Conservation (phyloP, 768 basidiomycete genomes). For the Suillus subluteus region DNA sequence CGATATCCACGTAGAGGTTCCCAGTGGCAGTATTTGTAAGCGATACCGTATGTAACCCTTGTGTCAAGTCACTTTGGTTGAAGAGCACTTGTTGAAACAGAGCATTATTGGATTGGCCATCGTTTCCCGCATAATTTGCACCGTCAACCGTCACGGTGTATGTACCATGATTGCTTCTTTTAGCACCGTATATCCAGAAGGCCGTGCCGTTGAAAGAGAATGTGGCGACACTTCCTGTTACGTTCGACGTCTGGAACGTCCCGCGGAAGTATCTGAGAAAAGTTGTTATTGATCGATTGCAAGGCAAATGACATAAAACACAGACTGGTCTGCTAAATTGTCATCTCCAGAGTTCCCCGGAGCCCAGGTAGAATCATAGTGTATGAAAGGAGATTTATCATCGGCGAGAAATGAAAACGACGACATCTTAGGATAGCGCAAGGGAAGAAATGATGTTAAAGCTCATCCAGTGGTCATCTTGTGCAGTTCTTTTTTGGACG, state of each 20-base stretch:
- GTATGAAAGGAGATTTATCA: slow-evolving; percentile 38
- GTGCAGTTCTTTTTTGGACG: not conserved
- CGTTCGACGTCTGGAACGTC: slow-evolving; percentile 45
- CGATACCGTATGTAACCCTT: slow-evolving; percentile 40
- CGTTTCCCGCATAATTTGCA: slow-evolving; percentile 25
- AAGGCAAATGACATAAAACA: not conserved
- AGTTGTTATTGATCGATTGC: not conserved
- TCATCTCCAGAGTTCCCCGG: slow-evolving; percentile 22
- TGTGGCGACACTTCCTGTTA: slow-evolving; percentile 35
- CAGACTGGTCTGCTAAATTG: slow-evolving; percentile 21
- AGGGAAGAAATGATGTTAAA: not conserved
- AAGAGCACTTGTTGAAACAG: slow-evolving; percentile 49
- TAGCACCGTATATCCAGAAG: slow-evolving; percentile 53
- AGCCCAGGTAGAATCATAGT: slow-evolving; percentile 30
- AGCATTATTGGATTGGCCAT: slow-evolving; percentile 31
- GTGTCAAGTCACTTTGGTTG: slow-evolving; percentile 33
- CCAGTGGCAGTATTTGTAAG: slow-evolving; percentile 31
- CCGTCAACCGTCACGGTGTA: slow-evolving; percentile 49
- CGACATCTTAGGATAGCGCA: slow-evolving; percentile 23
- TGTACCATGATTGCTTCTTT: slow-evolving; percentile 48
- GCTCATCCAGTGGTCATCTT: not conserved
- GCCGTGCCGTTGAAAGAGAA: slow-evolving; percentile 55
- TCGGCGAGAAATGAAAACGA: slow-evolving; percentile 29
- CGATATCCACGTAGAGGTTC: slow-evolving; percentile 45
- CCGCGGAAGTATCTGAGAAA: slow-evolving; percentile 40